phyloP scores from a whole-genome alignment of 306 rosid genomes.

The Cucumis sativus region Cucumber_9930_V3 NC_026660.2:24258501-24259000 shows the following conservation, averaged over 20 bases:
- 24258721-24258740: neutral
- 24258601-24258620: no score
- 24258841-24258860: neutral
- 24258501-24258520: neutral
- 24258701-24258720: neutral
- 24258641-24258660: no score
- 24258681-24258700: no score
- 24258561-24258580: neutral
- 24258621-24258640: no score
- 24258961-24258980: conserved; percentile 28
- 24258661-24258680: no score
- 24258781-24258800: neutral
- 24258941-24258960: conserved; percentile 16
- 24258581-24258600: neutral
- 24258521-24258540: neutral
- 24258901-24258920: conserved; percentile 31
- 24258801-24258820: neutral
- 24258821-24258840: neutral
- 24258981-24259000: conserved; percentile 38
- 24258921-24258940: conserved; percentile 15
- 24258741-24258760: neutral
- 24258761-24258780: neutral
- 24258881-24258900: neutral
- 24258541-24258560: neutral
- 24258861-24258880: neutral